Evolutionary conservation across 2,329 filamentous ascomycete species (phyloP).

Genomic region (Pseudogymnoascus verrucosus): DNA sequence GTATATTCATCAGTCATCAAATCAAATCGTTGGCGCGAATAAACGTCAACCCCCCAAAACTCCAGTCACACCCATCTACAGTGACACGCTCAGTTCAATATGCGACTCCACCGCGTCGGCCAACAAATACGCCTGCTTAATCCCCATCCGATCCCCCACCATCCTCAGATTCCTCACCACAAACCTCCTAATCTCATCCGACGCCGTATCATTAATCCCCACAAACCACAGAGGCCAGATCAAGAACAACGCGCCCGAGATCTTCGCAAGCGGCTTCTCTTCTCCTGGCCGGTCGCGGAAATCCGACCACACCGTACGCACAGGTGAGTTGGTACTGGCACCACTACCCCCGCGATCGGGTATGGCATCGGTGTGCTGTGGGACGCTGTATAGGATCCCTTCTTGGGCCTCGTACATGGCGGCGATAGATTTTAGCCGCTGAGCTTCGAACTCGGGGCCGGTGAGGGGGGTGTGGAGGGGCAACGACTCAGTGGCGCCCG

Average conservation of each 20-base stretch:
- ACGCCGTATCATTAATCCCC: constrained; percentile 16
- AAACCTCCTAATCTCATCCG: constrained; percentile 15
- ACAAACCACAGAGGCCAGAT: constrained; percentile 25
- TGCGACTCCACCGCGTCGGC: constrained; percentile 13
- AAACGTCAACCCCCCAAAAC: not conserved
- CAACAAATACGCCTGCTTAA: constrained; percentile 21
- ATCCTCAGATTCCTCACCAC: constrained; percentile 17
- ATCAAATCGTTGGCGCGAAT: not conserved
- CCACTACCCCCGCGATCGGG: not conserved
- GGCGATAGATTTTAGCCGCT: constrained; percentile 20
- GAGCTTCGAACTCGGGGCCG: constrained; percentile 15
- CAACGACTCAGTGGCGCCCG: no score
- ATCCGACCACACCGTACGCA: not conserved
- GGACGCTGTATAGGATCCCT: constrained; percentile 21
- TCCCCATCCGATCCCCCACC: constrained; percentile 20
- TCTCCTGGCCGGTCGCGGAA: not conserved
- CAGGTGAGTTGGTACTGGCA: not conserved
- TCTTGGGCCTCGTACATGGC: constrained; percentile 14
- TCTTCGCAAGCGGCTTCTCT: constrained; percentile 4
- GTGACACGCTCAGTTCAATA: not conserved
- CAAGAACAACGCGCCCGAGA: constrained; percentile 20
- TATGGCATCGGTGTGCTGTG: constrained; percentile 16
- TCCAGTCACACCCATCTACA: not conserved
- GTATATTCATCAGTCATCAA: not conserved
- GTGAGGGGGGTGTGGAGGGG: constrained; percentile 16